Evolutionary conservation across 805 yeast genomes (phyloP).

Genomic region (Brettanomyces nanus): DNA sequence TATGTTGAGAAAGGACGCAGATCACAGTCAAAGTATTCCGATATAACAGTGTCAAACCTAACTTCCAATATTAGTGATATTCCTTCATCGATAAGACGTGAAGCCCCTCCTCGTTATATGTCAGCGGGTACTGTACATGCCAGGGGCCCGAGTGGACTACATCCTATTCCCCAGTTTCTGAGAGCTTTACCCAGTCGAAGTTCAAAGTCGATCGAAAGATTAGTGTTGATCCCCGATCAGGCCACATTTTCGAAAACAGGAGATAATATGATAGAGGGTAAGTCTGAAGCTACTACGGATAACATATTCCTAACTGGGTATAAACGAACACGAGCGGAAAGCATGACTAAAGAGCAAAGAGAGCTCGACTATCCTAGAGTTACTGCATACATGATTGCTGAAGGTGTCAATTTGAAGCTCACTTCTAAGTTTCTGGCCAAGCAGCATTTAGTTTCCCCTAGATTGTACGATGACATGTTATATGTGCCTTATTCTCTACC

Average conservation of each 20-base stretch:
- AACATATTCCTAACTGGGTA: slow-evolving; percentile 25
- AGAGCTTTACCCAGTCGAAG: slow-evolving; percentile 64
- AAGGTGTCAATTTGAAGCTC: slow-evolving; percentile 59
- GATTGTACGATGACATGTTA: slow-evolving; percentile 87
- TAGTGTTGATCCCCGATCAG: slow-evolving; percentile 76
- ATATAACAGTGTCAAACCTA: slow-evolving; percentile 74
- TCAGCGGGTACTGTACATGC: neutral
- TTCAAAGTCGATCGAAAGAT: slow-evolving; percentile 75
- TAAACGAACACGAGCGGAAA: slow-evolving; percentile 38
- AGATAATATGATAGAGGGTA: slow-evolving; percentile 8
- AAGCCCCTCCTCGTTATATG: slow-evolving; percentile 20
- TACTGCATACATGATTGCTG: slow-evolving; percentile 88
- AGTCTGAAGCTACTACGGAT: slow-evolving; percentile 23
- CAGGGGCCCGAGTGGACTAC: neutral
- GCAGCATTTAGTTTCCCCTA: slow-evolving; percentile 76
- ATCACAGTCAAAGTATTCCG: slow-evolving; percentile 44
- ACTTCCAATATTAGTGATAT: slow-evolving; percentile 76
- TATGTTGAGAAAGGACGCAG: slow-evolving; percentile 8
- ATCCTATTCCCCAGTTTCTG: slow-evolving; percentile 34
- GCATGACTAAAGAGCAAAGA: slow-evolving; percentile 49
- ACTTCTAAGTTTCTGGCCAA: slow-evolving; percentile 57
- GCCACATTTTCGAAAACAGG: slow-evolving; percentile 13
- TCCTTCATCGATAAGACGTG: slow-evolving; percentile 58
- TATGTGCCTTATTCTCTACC: slow-evolving; percentile 89
- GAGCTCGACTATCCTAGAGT: slow-evolving; percentile 69